Conservation (phyloP, 108 stramenopile species). For the Schizochytrium sp. region DNA sequence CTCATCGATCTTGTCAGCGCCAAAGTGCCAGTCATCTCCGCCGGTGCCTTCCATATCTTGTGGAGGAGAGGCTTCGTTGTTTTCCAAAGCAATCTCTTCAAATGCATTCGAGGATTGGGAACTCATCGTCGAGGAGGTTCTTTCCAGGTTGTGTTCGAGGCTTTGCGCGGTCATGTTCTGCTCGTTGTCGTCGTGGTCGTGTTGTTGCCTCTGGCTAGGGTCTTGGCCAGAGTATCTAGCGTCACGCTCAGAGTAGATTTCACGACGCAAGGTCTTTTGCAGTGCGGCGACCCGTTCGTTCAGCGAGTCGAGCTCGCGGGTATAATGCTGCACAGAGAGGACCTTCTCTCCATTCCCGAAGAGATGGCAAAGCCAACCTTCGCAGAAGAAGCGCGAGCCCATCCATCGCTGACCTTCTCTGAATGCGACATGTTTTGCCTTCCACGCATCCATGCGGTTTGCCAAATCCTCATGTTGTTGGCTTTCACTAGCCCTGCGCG, state of each 20-base stretch:
- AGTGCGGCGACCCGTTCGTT: neutral
- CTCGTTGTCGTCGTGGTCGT: neutral
- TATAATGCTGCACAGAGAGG: slow-evolving; percentile 6
- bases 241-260: neutral
- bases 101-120: neutral
- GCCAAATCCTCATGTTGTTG: neutral
- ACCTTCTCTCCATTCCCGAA: slow-evolving; percentile 54
- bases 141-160: neutral
- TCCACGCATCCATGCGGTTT: neutral
- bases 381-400: neutral
- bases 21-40: slow-evolving; percentile 16
- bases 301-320: neutral
- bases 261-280: neutral
- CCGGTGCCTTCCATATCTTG: neutral
- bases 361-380: slow-evolving; percentile 42
- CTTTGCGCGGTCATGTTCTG: neutral
- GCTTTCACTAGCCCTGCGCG: no score
- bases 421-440: neutral
- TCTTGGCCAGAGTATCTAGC: neutral
- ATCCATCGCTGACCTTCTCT: neutral
- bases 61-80: neutral
- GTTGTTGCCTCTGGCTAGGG: neutral
- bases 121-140: neutral
- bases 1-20: neutral
- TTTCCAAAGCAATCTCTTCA: no score